Evolutionary conservation across 768 basidiomycete genomes (phyloP).

Genomic region (Russula brevipes): DNA sequence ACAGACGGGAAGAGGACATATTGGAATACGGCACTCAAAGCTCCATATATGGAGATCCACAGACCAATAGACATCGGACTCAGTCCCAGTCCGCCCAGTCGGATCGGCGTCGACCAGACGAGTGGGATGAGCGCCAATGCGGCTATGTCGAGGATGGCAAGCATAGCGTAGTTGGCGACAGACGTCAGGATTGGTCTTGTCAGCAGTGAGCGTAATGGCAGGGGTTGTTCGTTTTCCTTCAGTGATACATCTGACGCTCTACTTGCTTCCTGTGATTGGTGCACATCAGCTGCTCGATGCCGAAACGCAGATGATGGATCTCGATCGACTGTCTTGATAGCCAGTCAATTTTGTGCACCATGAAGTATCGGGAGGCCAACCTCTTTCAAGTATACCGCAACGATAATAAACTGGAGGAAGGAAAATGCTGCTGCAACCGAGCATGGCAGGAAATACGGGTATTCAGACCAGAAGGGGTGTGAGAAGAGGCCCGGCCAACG

Average conservation of each 20-base stretch:
- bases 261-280: too few relatives aligned
- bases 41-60: constrained; percentile 35
- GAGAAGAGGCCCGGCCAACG: too few relatives aligned
- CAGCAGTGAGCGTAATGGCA: constrained; percentile 35
- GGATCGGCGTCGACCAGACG: constrained; percentile 41
- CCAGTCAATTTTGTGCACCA: too few relatives aligned
- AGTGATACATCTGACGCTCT: not conserved
- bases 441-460: too few relatives aligned
- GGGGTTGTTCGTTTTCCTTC: constrained; percentile 3
- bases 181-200: constrained; percentile 37
- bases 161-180: constrained; percentile 38
- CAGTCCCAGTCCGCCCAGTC: constrained; percentile 38
- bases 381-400: too few relatives aligned
- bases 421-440: too few relatives aligned
- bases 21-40: constrained; percentile 36
- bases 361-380: too few relatives aligned
- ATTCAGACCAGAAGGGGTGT: too few relatives aligned
- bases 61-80: constrained; percentile 2
- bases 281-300: too few relatives aligned
- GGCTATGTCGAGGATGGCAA: constrained; percentile 39
- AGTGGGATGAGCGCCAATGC: constrained; percentile 40
- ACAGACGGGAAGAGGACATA: constrained; percentile 36
- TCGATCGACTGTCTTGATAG: too few relatives aligned
- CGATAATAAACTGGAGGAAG: too few relatives aligned
- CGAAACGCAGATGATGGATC: too few relatives aligned